Base-by-base conservation (phyloP, 306 rosid genomes). In the Fagus sylvatica region DNA sequence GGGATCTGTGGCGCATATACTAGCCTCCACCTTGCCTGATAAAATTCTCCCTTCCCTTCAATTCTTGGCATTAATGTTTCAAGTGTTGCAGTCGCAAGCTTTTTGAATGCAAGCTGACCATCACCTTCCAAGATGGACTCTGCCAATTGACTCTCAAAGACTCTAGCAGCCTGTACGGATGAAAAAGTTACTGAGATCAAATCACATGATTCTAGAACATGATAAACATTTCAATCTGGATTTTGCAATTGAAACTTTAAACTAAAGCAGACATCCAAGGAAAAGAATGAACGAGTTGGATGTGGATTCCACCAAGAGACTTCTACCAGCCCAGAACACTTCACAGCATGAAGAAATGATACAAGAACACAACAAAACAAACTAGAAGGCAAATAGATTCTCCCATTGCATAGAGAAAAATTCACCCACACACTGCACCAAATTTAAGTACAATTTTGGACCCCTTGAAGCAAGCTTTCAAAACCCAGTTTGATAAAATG, bases 11-110 rank as follows among this genome's bases (percentile, higher is more conserved):
- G 98, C 1, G 98, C 90, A 74, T 89, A 86, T 46, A 95, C 97
- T 55, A 93, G 55, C 79, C 90, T 90, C 96, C 96, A 95, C 84
- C 89, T 84, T 62, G 99, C 97, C 86, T 87, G 91, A 55, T 97
- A 96, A 85, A 91, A 88, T 85, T 92, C 96, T 48, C 98, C 96
- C 83, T 88, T 89, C 54, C 96, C 93, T 91, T 95, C 99, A 37
- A 95, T 88, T 74, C 99, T 91, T 13, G 98, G 98, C 98, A 95
- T 93, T 71, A 95, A 83, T 69, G 88, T 95, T 82, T 86, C 90
- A 4, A 95, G 93, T 30, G 99, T 93, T 72, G 95, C 91, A 41
- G 98, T 90, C 53, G 93, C 98, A 74, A 93, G 93, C 88, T 87
- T 89, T 76, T 88, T 88, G 78, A 92, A 83, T 53, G 96, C 90